A percentile compares a stretch with the other conserved stretches of the same genome.
phyloP scores from a whole-genome alignment of 2,329 filamentous ascomycete species.

The Aspergillus nomiae region DNA sequence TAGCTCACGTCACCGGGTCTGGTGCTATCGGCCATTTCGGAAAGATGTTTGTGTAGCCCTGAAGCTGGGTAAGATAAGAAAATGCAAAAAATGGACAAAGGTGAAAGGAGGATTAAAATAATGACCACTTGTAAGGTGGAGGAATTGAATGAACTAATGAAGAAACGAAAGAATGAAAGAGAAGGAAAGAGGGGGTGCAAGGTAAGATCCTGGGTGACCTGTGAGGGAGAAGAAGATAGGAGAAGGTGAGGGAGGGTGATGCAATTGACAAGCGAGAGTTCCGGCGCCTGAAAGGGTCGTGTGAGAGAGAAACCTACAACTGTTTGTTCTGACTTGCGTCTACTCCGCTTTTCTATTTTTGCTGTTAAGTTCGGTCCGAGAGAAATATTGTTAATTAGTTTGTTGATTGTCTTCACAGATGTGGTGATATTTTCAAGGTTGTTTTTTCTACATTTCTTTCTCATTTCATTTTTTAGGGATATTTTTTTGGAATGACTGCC shows the following conservation, averaged over 20 bases:
- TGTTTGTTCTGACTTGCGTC: not conserved
- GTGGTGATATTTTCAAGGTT: not conserved
- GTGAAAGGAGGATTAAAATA: slow-evolving; percentile 10
- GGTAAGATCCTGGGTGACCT: slow-evolving; percentile 13
- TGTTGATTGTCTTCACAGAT: not conserved
- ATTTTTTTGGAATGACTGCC: not conserved
- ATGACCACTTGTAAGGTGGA: slow-evolving; percentile 2
- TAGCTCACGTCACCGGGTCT: slow-evolving; percentile 39
- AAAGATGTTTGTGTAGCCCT: slow-evolving; percentile 22
- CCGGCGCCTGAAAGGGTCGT: slow-evolving; percentile 13
- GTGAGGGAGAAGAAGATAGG: slow-evolving; percentile 16
- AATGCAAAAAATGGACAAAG: not conserved
- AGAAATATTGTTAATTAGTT: not conserved
- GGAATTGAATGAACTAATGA: slow-evolving; percentile 6
- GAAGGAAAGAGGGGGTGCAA: slow-evolving; percentile 14
- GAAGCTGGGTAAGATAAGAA: slow-evolving; percentile 18
- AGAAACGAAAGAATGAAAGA: slow-evolving; percentile 11
- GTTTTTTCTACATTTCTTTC: not conserved
- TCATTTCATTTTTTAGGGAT: not conserved
- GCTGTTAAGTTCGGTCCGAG: not conserved
- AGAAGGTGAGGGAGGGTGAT: slow-evolving; percentile 17
- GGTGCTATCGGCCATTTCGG: slow-evolving; percentile 32
- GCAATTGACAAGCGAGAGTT: slow-evolving; percentile 24
- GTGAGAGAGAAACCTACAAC: slow-evolving; percentile 6
- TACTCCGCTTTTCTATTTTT: slow-evolving; percentile 1